phyloP scores from a whole-genome alignment of 2,329 filamentous ascomycete genomes.

The Penicillium sp. region DNA sequence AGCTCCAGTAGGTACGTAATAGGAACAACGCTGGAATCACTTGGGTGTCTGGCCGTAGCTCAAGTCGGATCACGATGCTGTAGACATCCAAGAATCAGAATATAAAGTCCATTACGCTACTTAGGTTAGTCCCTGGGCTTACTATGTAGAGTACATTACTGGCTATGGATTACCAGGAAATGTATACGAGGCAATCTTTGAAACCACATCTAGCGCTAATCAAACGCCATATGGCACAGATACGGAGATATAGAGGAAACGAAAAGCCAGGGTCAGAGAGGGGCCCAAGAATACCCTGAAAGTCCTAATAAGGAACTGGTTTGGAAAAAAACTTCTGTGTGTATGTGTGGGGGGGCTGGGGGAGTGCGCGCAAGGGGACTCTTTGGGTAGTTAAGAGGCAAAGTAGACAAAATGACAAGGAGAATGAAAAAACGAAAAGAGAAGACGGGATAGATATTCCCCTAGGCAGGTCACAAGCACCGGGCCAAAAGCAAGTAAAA shows the following conservation, averaged over 20 bases:
- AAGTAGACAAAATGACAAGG: slow-evolving; percentile 31
- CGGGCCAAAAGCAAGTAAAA: slow-evolving; percentile 10
- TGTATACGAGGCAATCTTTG: slow-evolving; percentile 15
- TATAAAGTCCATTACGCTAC: too few relatives aligned
- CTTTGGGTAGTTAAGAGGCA: slow-evolving; percentile 29
- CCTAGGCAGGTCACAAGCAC: slow-evolving; percentile 13
- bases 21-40: too few relatives aligned
- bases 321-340: slow-evolving; percentile 28
- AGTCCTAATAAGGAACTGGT: slow-evolving; percentile 29
- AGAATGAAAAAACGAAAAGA: slow-evolving; percentile 24
- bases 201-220: slow-evolving; percentile 24
- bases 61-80: too few relatives aligned
- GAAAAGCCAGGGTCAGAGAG: slow-evolving; percentile 22
- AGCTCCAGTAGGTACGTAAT: too few relatives aligned
- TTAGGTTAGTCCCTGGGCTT: too few relatives aligned
- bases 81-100: too few relatives aligned
- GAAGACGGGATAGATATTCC: slow-evolving; percentile 8
- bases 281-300: slow-evolving; percentile 23
- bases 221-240: slow-evolving; percentile 21
- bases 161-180: not conserved
- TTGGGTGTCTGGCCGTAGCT: too few relatives aligned
- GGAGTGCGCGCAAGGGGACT: slow-evolving; percentile 30
- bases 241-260: slow-evolving; percentile 16
- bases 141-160: too few relatives aligned
- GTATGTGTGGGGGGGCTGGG: slow-evolving; percentile 23